Evolutionary conservation across 2,329 filamentous ascomycete species (phyloP).

Genomic region (Aspergillus spinulosporus): DNA sequence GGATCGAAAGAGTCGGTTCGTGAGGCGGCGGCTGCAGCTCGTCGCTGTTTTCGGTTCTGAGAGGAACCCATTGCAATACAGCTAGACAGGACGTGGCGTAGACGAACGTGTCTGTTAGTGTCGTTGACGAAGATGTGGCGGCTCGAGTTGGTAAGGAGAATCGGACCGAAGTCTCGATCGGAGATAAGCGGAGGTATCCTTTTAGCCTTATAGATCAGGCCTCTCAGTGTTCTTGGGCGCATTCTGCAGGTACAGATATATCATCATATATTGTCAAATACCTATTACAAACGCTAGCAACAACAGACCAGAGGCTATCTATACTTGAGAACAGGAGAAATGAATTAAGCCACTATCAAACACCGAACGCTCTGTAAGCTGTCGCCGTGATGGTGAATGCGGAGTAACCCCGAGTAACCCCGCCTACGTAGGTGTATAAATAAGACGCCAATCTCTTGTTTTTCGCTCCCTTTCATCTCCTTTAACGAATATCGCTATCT

Average conservation of each 20-base stretch:
- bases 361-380: too few relatives aligned
- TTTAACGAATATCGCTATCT: neutral
- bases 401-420: neutral
- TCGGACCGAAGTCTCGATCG: conserved; percentile 10
- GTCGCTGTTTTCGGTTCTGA: conserved; percentile 44
- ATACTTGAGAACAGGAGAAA: too few relatives aligned
- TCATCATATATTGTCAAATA: neutral
- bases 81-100: neutral
- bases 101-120: neutral
- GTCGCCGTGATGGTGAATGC: too few relatives aligned
- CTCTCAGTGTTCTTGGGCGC: neutral
- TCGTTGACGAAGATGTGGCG: neutral
- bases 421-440: neutral
- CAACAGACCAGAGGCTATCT: too few relatives aligned
- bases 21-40: conserved; percentile 32
- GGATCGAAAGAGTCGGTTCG: conserved; percentile 26
- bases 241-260: neutral
- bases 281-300: neutral
- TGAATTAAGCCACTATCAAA: too few relatives aligned
- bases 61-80: conserved; percentile 29
- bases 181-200: conserved; percentile 22
- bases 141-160: conserved; percentile 1
- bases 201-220: neutral
- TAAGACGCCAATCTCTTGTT: conserved; percentile 20
- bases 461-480: neutral